These are phyloP conservation scores for Herpetospermum pedunculosum DNA, from an alignment of 306 rosid species.

Conservation along the genomic window DNA sequence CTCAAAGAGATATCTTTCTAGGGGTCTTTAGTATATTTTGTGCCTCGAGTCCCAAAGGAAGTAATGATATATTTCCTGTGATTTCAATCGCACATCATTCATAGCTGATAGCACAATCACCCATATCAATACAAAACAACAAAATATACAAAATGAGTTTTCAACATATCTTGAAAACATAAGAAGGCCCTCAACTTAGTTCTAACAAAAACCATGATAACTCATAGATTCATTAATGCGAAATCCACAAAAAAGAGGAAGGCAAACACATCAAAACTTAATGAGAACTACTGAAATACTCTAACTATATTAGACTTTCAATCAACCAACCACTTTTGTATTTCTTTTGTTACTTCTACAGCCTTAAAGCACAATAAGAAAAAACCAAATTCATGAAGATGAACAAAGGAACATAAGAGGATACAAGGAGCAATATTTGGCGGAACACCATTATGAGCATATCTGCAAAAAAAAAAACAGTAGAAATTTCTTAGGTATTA, in stretches of 20 bases:
- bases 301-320: background rate
- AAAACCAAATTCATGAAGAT: background rate
- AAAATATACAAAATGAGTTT: background rate
- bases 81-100: background rate
- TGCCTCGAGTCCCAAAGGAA: background rate
- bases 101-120: background rate
- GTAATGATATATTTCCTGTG: background rate
- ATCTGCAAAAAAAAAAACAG: constrained; percentile 32
- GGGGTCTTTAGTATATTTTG: background rate
- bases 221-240: background rate
- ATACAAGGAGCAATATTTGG: constrained; percentile 91
- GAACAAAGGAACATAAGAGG: constrained; percentile 30
- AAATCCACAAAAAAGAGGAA: background rate
- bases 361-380: background rate
- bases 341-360: background rate
- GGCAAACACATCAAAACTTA: background rate
- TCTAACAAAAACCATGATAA: background rate
- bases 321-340: background rate
- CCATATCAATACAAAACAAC: background rate
- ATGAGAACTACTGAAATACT: background rate
- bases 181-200: background rate
- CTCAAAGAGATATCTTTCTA: too few species aligned
- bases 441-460: constrained; percentile 59
- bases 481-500: background rate
- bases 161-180: background rate